Evolutionary conservation across 352 stramenopile genomes (phyloP).

Genomic region (Phytopythium chamaehyphon): DNA sequence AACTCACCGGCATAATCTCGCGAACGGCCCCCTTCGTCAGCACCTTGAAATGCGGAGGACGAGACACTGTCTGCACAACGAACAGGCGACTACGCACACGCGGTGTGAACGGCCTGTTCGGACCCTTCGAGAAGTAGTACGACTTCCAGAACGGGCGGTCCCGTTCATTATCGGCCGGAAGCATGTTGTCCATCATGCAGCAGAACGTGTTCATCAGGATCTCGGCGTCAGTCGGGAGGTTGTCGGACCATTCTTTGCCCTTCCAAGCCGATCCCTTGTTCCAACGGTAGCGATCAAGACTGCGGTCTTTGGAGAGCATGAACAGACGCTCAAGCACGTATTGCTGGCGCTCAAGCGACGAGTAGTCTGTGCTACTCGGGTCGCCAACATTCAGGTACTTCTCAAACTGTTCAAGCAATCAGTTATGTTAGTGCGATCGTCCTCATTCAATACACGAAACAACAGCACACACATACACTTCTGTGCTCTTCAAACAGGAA

Average conservation of each 20-base stretch:
- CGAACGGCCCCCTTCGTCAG: conserved; percentile 69
- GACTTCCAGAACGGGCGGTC: conserved; percentile 82
- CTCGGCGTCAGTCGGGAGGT: conserved; percentile 71
- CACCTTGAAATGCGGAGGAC: conserved; percentile 83
- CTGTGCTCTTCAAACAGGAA: conserved; percentile 80
- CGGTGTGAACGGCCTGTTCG: conserved; percentile 68
- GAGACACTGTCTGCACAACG: conserved; percentile 67
- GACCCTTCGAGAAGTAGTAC: conserved; percentile 73
- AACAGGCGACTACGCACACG: conserved; percentile 68
- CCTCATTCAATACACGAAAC: neutral
- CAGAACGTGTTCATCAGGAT: conserved; percentile 88
- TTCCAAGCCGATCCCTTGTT: conserved; percentile 81
- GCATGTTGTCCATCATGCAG: conserved; percentile 86
- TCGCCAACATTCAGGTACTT: conserved; percentile 87
- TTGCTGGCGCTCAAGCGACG: conserved; percentile 73
- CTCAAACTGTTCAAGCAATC: conserved; percentile 46
- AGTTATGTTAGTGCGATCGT: neutral
- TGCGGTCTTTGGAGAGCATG: conserved; percentile 85
- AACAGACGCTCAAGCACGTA: conserved; percentile 83
- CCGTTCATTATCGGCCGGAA: conserved; percentile 68
- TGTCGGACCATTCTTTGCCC: conserved; percentile 81
- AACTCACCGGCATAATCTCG: conserved; percentile 71
- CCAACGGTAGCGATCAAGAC: conserved; percentile 80
- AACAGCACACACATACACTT: conserved; percentile 37
- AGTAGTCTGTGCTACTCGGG: conserved; percentile 60